Base-by-base conservation (phyloP, 345 rosid species). In the Moricandia arvensis region DNA sequence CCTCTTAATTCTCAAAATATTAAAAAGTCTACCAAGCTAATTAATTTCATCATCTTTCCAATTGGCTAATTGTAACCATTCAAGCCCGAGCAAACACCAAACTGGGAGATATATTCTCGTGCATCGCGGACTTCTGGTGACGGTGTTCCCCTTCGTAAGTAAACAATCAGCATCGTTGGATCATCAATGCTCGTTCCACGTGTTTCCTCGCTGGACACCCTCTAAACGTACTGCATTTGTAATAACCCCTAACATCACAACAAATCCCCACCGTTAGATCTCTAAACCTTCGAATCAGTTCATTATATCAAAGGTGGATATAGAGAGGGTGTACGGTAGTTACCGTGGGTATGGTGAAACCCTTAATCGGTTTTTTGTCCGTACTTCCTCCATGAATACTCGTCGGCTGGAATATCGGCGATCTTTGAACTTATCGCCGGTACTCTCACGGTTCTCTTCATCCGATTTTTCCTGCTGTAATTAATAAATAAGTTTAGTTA, bases 341-440 rank as follows among this genome's bases (percentile, higher is more conserved):
- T 85, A 89, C 98, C 98, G 83, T 80, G 98, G 97, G 74, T 85
- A 88, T 2, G 98, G 94, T 4, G 98, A 91, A 91, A 3, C 98
- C 98, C 75, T 91, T 93, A 66, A 93, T 91, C 62, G 96, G 98
- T 85, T 93, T 93, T 93, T 62, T 93, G 97, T 6, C 98, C 98
- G 74, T 93, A 93, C 74, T 93, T 93, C 41, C 98, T 91, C 98
- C 98, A 93, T 0, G 98, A 89, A 67, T 82, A 83, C 68, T 91
- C 98, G 59, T 93, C 98, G 7, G 89, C 75, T 5, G 98, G 98
- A 71, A 93, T 91, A 63, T 93, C 97, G 53, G 98, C 97, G 47
- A 85, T 83, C 81, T 87, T 93, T 2, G 87, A 68, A 75, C 98
- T 93, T 29, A 93, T 86, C 31, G 93, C 96, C 45, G 97, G 94